Evolutionary conservation across 176 grass and related monocot genomes (phyloP).

Genomic region (Secale cereale): DNA sequence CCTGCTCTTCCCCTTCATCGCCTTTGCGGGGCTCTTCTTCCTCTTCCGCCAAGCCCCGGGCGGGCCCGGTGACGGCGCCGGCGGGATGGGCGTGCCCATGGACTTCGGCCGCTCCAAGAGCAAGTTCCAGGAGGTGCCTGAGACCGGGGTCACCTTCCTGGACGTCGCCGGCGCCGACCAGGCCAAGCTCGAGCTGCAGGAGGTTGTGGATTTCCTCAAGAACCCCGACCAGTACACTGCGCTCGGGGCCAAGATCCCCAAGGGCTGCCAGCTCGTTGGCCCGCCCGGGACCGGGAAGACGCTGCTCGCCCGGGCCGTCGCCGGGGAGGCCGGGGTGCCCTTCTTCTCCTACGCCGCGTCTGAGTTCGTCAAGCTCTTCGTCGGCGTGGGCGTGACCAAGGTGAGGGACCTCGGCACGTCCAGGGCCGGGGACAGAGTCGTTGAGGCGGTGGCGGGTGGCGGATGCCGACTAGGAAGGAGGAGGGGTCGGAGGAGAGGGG

Average conservation of each 20-base stretch:
- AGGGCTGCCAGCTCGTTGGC: slow-evolving; percentile 85
- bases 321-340: slow-evolving; percentile 84
- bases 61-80: slow-evolving; percentile 64
- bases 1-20: slow-evolving; percentile 86
- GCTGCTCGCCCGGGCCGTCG: slow-evolving; percentile 84
- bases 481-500: too few relatives aligned
- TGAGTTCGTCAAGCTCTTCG: slow-evolving; percentile 95
- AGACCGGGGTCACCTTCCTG: slow-evolving; percentile 74
- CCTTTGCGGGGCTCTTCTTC: slow-evolving; percentile 93
- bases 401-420: slow-evolving; percentile 86
- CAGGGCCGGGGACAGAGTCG: too few relatives aligned
- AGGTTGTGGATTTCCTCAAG: slow-evolving; percentile 95
- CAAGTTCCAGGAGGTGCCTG: slow-evolving; percentile 98
- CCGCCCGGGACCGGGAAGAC: slow-evolving; percentile 88
- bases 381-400: slow-evolving; percentile 80
- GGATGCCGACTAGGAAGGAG: too few relatives aligned
- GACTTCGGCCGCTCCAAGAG: slow-evolving; percentile 95
- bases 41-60: slow-evolving; percentile 92
- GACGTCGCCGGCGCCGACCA: slow-evolving; percentile 95
- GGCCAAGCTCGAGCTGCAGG: slow-evolving; percentile 97
- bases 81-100: slow-evolving; percentile 90
- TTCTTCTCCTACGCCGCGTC: slow-evolving; percentile 98
- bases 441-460: too few relatives aligned
- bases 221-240: slow-evolving; percentile 98
- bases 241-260: slow-evolving; percentile 89